Evolutionary conservation across 768 basidiomycete species (phyloP).

Genomic region (Termitomyces sp.): DNA sequence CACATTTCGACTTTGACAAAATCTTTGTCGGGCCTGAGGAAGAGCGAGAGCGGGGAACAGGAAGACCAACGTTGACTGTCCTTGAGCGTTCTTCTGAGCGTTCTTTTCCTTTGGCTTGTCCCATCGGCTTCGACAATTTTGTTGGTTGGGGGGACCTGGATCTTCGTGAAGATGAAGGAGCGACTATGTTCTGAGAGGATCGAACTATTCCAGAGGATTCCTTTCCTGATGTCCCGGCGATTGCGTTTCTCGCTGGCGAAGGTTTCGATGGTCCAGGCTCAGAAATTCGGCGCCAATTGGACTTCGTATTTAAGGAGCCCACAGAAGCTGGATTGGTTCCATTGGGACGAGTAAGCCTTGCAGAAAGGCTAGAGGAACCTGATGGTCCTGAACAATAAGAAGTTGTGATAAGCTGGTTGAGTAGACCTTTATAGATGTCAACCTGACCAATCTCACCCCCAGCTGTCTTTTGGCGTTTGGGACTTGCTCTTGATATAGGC

Average conservation of each 20-base stretch:
- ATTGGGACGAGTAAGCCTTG: background rate
- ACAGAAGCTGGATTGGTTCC: background rate
- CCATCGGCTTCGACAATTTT: background rate
- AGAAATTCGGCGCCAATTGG: background rate
- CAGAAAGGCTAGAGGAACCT: constrained; percentile 1
- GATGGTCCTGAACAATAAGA: background rate
- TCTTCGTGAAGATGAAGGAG: background rate
- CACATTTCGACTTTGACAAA: background rate
- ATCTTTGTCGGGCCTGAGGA: constrained; percentile 1
- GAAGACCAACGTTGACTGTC: background rate
- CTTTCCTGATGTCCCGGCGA: background rate
- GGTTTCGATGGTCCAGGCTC: background rate
- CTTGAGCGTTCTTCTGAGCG: background rate
- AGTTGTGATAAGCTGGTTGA: background rate
- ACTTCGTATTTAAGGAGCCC: background rate
- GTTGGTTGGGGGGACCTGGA: background rate
- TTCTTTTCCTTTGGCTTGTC: background rate
- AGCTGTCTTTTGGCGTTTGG: constrained; percentile 14
- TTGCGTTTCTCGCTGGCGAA: background rate
- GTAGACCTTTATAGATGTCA: background rate
- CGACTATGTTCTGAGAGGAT: background rate
- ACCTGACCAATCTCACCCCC: background rate
- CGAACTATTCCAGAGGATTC: background rate
- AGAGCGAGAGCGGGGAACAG: constrained; percentile 2
- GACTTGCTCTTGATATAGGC: background rate